phyloP scores from a whole-genome alignment of 1,284 basidiomycete species.

The Singerocomus inundabilis region DNA sequence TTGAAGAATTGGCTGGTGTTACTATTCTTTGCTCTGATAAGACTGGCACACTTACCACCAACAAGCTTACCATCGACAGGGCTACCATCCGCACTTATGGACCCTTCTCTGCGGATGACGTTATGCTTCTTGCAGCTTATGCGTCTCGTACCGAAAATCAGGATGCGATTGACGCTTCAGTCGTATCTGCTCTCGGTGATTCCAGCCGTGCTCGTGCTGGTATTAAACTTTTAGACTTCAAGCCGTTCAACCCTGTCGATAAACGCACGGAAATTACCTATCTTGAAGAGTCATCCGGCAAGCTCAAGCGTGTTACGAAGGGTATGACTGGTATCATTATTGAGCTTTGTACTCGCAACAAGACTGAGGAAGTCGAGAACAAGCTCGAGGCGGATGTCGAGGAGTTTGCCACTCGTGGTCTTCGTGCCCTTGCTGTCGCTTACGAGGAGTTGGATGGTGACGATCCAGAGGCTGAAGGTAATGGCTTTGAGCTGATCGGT shows the following conservation, averaged over 20 bases:
- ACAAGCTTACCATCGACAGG: constrained; percentile 98
- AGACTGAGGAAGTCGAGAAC: constrained; percentile 89
- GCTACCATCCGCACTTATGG: constrained; percentile 91
- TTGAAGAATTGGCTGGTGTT: constrained; percentile 95
- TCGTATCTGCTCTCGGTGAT: constrained; percentile 81
- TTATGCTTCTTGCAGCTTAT: constrained; percentile 92
- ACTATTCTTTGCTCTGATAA: constrained; percentile 98
- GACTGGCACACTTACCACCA: constrained; percentile 96
- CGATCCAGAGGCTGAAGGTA: constrained; percentile 81
- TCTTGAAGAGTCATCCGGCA: constrained; percentile 89
- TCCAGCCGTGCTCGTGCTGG: constrained; percentile 77
- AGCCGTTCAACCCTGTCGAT: constrained; percentile 99
- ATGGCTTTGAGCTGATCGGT: constrained; percentile 96
- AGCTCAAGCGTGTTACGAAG: constrained; percentile 98
- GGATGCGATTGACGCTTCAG: constrained; percentile 93
- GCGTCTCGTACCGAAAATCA: constrained; percentile 98
- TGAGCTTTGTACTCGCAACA: constrained; percentile 95
- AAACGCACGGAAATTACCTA: constrained; percentile 99
- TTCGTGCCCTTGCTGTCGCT: constrained; percentile 96
- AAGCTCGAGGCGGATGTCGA: constrained; percentile 92
- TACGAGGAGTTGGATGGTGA: constrained; percentile 89
- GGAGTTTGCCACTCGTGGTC: constrained; percentile 94
- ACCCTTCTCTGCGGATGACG: constrained; percentile 84
- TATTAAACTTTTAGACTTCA: constrained; percentile 97
- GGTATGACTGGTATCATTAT: constrained; percentile 99